These are phyloP conservation scores for Alternaria atra DNA, from an alignment of 2,329 filamentous ascomycete species.

Conservation along the genomic window DNA sequence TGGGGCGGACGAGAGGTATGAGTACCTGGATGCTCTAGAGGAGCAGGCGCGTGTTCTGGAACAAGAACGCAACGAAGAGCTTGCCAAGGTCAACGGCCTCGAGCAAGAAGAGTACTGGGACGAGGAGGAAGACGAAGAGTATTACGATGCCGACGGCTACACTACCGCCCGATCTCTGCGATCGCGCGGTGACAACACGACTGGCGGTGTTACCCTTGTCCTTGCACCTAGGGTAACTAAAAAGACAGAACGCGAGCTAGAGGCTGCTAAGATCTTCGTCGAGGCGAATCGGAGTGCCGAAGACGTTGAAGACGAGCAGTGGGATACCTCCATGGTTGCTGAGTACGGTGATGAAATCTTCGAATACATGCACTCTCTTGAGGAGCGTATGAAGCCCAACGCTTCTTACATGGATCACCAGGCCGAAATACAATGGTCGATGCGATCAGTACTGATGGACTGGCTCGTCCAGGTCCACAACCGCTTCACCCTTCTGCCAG, in stretches of 20 bases:
- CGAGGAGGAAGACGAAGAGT: slow-evolving; percentile 75
- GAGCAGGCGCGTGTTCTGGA: slow-evolving; percentile 48
- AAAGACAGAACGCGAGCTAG: slow-evolving; percentile 76
- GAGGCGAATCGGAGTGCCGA: slow-evolving; percentile 71
- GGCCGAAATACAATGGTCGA: slow-evolving; percentile 98
- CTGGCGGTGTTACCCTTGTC: slow-evolving; percentile 69
- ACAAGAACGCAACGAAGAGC: slow-evolving; percentile 48
- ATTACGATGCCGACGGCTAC: slow-evolving; percentile 74
- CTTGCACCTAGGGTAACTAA: slow-evolving; percentile 76
- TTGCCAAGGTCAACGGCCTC: slow-evolving; percentile 38
- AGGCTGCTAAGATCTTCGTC: slow-evolving; percentile 71
- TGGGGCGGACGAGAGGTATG: slow-evolving; percentile 40
- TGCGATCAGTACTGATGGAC: slow-evolving; percentile 96
- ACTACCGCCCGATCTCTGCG: slow-evolving; percentile 81
- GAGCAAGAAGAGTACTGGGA: slow-evolving; percentile 80
- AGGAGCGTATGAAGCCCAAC: slow-evolving; percentile 88
- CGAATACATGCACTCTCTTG: slow-evolving; percentile 85
- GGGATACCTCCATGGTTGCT: slow-evolving; percentile 97
- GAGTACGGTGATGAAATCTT: slow-evolving; percentile 98
- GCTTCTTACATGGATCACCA: slow-evolving; percentile 97
- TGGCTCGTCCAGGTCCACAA: slow-evolving; percentile 97
- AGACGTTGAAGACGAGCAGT: slow-evolving; percentile 86
- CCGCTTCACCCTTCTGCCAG: slow-evolving; percentile 88
- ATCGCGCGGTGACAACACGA: slow-evolving; percentile 78
- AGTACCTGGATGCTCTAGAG: slow-evolving; percentile 51